A percentile compares a stretch with the other conserved stretches of the same genome.
phyloP scores from a whole-genome alignment of 768 basidiomycete species.

The Mycena haematopus region DNA sequence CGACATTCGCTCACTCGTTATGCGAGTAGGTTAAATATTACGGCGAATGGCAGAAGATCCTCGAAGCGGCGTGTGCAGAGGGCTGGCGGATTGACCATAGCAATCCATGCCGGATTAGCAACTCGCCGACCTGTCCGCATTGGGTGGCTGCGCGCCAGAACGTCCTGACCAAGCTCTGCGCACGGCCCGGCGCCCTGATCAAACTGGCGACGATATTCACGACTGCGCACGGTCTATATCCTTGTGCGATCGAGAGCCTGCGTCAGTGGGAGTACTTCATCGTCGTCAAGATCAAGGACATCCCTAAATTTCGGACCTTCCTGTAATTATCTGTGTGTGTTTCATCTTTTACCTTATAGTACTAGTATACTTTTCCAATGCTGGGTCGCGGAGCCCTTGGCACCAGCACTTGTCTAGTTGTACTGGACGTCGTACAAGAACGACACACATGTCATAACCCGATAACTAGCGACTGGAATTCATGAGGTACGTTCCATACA shows the following conservation, averaged over 20 bases:
- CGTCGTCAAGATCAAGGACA: conserved; percentile 25
- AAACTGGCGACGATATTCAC: conserved; percentile 27
- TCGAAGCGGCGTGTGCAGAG: conserved; percentile 24
- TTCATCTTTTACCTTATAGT: background rate
- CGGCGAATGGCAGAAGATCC: conserved; percentile 29
- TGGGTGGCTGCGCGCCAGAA: conserved; percentile 29
- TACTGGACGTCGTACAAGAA: no score
- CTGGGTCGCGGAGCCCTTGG: no score
- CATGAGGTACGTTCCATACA: background rate
- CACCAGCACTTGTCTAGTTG: no score
- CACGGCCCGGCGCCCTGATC: conserved; percentile 24
- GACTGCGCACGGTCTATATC: conserved; percentile 29
- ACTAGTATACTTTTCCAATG: no score
- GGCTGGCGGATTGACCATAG: conserved; percentile 30
- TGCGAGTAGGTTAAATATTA: conserved; percentile 21
- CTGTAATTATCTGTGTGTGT: conserved; percentile 1
- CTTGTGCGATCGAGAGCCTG: conserved; percentile 28
- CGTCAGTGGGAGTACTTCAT: conserved; percentile 31
- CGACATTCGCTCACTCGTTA: background rate
- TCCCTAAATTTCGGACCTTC: conserved; percentile 26
- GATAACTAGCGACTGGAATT: background rate
- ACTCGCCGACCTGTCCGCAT: conserved; percentile 25
- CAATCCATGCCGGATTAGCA: conserved; percentile 28
- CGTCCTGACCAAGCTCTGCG: conserved; percentile 26
- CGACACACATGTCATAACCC: background rate